Percentiles rank a stretch among this genome's conserved stretches.
These are phyloP conservation scores for Magnolia kwangsiensis DNA, from an alignment of 164 flowering plant genomes.

Conservation along the genomic window DNA sequence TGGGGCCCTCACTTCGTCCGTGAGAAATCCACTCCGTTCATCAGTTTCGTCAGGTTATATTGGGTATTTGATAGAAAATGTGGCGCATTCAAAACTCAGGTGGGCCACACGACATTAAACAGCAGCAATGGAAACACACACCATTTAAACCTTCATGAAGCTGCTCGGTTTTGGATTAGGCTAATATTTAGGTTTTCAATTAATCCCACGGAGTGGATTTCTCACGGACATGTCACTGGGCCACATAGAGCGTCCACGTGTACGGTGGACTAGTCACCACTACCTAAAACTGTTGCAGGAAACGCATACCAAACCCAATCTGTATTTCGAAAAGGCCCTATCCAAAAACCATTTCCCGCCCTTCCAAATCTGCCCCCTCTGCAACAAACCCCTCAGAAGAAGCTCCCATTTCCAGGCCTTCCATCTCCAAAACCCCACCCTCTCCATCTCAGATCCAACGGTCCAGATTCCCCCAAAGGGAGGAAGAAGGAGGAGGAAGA, in stretches of 20 bases:
- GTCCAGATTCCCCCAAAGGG: neutral
- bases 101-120: too few species aligned
- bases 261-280: neutral
- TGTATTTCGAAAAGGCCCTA: neutral
- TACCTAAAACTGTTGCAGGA: neutral
- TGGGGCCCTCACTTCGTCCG: too few species aligned
- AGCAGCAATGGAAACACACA: too few species aligned
- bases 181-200: too few species aligned
- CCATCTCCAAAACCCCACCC: neutral
- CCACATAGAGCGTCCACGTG: neutral
- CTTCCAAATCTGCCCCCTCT: neutral
- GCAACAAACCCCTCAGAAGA: neutral
- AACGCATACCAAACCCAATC: neutral
- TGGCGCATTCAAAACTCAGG: too few species aligned
- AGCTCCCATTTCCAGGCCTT: neutral
- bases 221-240: neutral
- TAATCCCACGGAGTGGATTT: too few species aligned
- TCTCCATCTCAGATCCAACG: neutral
- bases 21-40: too few species aligned
- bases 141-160: too few species aligned
- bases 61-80: too few species aligned
- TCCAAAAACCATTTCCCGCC: constrained; percentile 5
- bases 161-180: too few species aligned
- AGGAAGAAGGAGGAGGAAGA: neutral
- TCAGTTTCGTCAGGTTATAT: too few species aligned